phyloP scores from a whole-genome alignment of 1,284 basidiomycete species.

The Golubevia sp. region DNA sequence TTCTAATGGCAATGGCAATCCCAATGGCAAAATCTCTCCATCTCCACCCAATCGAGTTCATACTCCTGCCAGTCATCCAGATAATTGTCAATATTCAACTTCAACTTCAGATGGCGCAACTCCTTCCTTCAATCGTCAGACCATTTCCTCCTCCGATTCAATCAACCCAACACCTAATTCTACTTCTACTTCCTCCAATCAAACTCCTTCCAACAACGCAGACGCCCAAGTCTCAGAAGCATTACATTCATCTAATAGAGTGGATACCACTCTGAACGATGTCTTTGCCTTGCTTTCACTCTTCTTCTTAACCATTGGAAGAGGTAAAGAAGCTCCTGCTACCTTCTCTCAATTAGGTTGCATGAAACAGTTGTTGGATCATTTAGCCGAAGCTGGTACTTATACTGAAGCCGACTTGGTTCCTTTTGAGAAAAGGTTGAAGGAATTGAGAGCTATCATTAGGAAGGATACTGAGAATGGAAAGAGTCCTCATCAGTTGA shows the following conservation, averaged over 20 bases:
- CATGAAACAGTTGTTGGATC: conserved; percentile 61
- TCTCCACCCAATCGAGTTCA: too few relatives aligned
- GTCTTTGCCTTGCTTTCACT: conserved; percentile 58
- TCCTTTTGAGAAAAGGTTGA: conserved; percentile 48
- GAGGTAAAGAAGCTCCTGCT: conserved; percentile 53
- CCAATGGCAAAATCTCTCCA: too few relatives aligned
- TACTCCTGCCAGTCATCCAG: too few relatives aligned
- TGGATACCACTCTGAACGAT: conserved; percentile 59
- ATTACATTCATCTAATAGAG: conserved; percentile 31
- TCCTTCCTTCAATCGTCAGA: too few relatives aligned
- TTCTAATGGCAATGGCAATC: too few relatives aligned
- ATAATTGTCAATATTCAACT: too few relatives aligned
- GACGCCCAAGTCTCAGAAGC: background rate
- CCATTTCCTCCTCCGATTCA: background rate
- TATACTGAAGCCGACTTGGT: conserved; percentile 58
- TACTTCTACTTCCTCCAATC: background rate
- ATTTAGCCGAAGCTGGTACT: conserved; percentile 54
- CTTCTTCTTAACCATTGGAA: conserved; percentile 60
- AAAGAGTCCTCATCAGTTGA: conserved; percentile 83
- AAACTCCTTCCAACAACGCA: background rate
- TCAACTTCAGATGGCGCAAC: background rate
- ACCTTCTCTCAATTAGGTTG: conserved; percentile 55
- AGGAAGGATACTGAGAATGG: conserved; percentile 68
- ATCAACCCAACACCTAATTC: background rate
- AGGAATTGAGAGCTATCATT: conserved; percentile 54